Conservation (phyloP, 1,139 yeast genomes). For the Yamadazyma atlantica region DNA sequence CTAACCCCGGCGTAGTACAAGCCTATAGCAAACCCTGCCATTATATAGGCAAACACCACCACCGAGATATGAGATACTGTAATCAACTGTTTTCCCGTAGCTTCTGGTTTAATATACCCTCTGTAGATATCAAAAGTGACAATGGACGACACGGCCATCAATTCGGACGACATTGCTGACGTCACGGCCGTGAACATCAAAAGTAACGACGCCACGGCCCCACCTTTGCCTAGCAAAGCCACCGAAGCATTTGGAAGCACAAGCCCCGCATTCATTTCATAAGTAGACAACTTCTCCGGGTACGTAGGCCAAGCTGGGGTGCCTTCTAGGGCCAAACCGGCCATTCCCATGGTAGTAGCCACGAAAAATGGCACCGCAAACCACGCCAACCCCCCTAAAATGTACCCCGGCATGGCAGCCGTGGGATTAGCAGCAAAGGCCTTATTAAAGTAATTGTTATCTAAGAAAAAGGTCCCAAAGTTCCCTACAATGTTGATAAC, state of each 20-base stretch:
- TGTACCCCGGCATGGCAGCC: constrained; percentile 86
- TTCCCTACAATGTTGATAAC: constrained; percentile 83
- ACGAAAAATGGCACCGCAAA: constrained; percentile 82
- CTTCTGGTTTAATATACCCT: constrained; percentile 74
- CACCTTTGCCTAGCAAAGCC: constrained; percentile 81
- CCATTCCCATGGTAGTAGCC: constrained; percentile 83
- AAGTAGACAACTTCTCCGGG: constrained; percentile 62
- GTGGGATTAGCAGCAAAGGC: constrained; percentile 86
- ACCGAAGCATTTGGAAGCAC: constrained; percentile 86
- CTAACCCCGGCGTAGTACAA: constrained; percentile 77
- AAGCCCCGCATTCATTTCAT: constrained; percentile 75
- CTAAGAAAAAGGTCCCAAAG: constrained; percentile 86
- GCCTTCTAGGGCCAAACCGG: constrained; percentile 69
- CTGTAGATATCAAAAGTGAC: constrained; percentile 84
- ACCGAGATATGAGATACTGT: constrained; percentile 67
- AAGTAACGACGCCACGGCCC: constrained; percentile 77
- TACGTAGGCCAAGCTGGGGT: constrained; percentile 75
- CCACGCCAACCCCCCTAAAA: constrained; percentile 90
- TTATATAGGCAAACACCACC: constrained; percentile 59
- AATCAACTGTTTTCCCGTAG: constrained; percentile 70
- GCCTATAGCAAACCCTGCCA: constrained; percentile 84
- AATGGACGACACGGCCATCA: constrained; percentile 83
- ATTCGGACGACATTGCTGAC: constrained; percentile 82
- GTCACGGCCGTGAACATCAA: constrained; percentile 83
- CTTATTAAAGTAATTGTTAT: constrained; percentile 87